Conservation (phyloP, 2,329 filamentous ascomycete species). For the Dendryphion nanum region DNA sequence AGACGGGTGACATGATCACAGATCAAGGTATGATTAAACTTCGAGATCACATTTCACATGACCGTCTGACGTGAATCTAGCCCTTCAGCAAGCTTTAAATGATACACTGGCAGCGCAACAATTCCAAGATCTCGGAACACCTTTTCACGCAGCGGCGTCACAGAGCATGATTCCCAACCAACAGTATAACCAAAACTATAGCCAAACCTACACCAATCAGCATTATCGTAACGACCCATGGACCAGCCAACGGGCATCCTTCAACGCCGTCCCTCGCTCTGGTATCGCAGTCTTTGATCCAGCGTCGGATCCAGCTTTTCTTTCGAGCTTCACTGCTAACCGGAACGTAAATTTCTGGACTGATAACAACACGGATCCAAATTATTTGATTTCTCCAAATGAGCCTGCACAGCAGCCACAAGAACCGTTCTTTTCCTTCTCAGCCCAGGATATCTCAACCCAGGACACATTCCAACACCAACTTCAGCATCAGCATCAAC, state of each 20-base stretch:
- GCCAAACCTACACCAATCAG: constrained; percentile 24
- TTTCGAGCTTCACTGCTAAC: constrained; percentile 14
- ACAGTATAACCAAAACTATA: constrained; percentile 16
- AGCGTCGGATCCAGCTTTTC: constrained; percentile 23
- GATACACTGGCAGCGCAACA: constrained; percentile 16
- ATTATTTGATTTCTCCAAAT: constrained; percentile 26
- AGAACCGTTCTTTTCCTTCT: constrained; percentile 19
- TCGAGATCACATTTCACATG: too few relatives aligned
- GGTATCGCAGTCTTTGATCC: constrained; percentile 31
- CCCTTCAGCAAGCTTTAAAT: constrained; percentile 22
- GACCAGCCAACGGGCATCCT: constrained; percentile 27
- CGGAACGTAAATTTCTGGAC: constrained; percentile 24
- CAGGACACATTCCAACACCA: constrained; percentile 5
- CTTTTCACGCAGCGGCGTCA: constrained; percentile 14
- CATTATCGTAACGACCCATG: constrained; percentile 29
- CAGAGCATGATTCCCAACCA: constrained; percentile 16
- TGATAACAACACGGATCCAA: constrained; percentile 23
- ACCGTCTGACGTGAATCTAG: constrained; percentile 12
- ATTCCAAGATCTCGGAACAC: background rate
- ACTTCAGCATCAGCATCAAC: constrained; percentile 6
- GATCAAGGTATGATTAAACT: constrained; percentile 22
- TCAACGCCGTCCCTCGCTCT: constrained; percentile 26
- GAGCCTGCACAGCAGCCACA: constrained; percentile 22
- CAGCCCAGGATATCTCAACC: constrained; percentile 15
- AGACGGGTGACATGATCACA: constrained; percentile 19